Base-by-base conservation (phyloP, 768 basidiomycete genomes). In the Suillus lakei region DNA sequence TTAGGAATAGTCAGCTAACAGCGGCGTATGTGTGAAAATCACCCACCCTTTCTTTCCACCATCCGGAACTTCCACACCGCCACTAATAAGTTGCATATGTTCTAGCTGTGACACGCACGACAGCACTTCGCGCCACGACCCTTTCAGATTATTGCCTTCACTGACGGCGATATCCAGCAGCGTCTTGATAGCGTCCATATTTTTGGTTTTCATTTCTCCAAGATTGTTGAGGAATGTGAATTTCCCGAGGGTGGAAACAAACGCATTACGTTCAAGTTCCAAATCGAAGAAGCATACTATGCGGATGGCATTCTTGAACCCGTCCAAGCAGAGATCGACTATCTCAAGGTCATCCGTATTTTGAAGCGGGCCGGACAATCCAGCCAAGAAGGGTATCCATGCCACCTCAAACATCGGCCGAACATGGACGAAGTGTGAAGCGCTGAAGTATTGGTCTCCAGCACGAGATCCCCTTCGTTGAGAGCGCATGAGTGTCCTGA, bases 351-450 rank as follows among this genome's bases (percentile, higher is more conserved):
- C 96, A 72, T 98, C 95, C 1, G 96, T 95, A 65, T 96, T 93
- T 76, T 99, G 98, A 51, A 99, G 83, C 18, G 96, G 97, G 0
- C 89, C 94, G 10, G 98, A 99, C 34, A 99, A 83, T 13, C 96
- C 96, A 16, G 98, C 97, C 28, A 99, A 85, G 79, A 98, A 96
- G 1, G 98, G 90, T 80, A 99, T 99, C 98, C 98, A 99, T 26
- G 95, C 96, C 8, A 98, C 96, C 78, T 99, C 97, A 71, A 99
- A 98, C 98, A 99, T 99, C 23, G 98, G 97, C 43, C 90, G 87
- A 66, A 99, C 97, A 75, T 99, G 98, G 64, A 98, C 88, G 67
- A 96, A 94, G 73, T 98, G 93, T 0, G 95, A 98, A 1, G 98
- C 98, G 67, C 93, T 95, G 80, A 96, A 98, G 80, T 95, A 99